Base-by-base conservation (phyloP, 192 early-diverging fungal genomes). In the Coemansia furcata region DNA sequence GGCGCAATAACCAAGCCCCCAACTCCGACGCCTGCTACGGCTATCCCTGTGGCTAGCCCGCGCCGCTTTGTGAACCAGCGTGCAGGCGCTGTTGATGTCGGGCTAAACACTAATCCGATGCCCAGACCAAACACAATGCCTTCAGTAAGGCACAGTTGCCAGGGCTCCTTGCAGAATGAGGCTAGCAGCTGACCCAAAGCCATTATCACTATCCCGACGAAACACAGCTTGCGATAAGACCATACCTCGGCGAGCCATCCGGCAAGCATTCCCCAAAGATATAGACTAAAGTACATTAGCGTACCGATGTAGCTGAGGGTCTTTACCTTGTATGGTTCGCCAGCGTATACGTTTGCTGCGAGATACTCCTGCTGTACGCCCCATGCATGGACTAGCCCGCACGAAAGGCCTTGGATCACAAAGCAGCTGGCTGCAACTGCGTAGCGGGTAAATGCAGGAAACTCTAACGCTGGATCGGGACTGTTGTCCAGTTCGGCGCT, bases 51-150 rank as follows among this genome's bases (percentile, higher is more conserved):
- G n/a, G n/a, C n/a, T n/a, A n/a, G n/a, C n/a, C n/a, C n/a, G n/a
- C n/a, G n/a, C n/a, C n/a, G n/a, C n/a, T n/a, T n/a, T 23, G 69
- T 80, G 63, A 89, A 91, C 87, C 86, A 91, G 58, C 89, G 84
- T 2, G 87, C 80, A 2, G 90, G 87, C 12, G 88, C 70, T 3
- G 84, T 82, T 5, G 88, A 78, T 12, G 84, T 84, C 5, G 89
- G 85, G 14, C 84, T 84, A 47, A 85, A 91, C 10, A 84, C 80
- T 37, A 90, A 61, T 42, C 82, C 83, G 29, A 68, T 69, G 14
- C 89, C 89, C 15, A 87, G 4, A 23, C 90, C 89, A 65, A 83
- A 89, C 26, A 91, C 54, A 29, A 90, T 55, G n/a, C 90, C 90
- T 40, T 90, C 85, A 0, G 88, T 70, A 10, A 91, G 61, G 46